Base-by-base conservation (phyloP, 2,329 filamentous ascomycete genomes). In the Microsporum canis region DNA sequence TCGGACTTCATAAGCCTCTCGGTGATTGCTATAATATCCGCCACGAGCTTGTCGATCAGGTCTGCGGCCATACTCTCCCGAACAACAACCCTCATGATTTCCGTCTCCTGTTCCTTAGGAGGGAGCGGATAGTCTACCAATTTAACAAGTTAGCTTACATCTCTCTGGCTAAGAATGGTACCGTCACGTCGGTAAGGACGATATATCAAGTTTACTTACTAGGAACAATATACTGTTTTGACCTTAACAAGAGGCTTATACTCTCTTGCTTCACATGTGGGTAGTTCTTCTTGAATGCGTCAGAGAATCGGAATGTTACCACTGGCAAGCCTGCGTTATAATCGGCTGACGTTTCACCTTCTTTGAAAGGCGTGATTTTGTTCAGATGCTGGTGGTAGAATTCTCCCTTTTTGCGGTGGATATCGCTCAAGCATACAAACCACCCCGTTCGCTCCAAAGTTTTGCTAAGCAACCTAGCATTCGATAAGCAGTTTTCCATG, bases 211-310 rank as follows among this genome's bases (percentile, higher is more conserved):
- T 31, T 27, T 8, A 70, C 76, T 69, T 72, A 80, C 78, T 88
- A 27, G 85, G 85, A 61, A 88, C 84, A 63, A 88, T 88, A 75
- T 87, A 88, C 71, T 87, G 84, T 68, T 84, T 84, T 3, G 82
- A 82, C 12, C 85, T 78, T 60, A 88, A 72, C 45, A 88, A 72
- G 17, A 85, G 82, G 59, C 81, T 84, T 12, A 88, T 77, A 4
- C 79, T 79, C 61, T 82, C 84, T 71, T 88, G 86, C 72, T 84
- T 83, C 63, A 88, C 76, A 65, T 85, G 81, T 0, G 83, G 81
- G 70, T 79, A 87, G 49, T 83, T 72, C 62, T 78, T 76, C 69
- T 80, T 80, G 73, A 87, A 87, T 6, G 80, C 76, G 64, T 87
- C 82, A 10, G 78, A 80, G 63, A 88, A 77, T 10, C 79, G 77